Conservation (phyloP, 1,284 basidiomycete species). For the Leccinum holopus region DNA sequence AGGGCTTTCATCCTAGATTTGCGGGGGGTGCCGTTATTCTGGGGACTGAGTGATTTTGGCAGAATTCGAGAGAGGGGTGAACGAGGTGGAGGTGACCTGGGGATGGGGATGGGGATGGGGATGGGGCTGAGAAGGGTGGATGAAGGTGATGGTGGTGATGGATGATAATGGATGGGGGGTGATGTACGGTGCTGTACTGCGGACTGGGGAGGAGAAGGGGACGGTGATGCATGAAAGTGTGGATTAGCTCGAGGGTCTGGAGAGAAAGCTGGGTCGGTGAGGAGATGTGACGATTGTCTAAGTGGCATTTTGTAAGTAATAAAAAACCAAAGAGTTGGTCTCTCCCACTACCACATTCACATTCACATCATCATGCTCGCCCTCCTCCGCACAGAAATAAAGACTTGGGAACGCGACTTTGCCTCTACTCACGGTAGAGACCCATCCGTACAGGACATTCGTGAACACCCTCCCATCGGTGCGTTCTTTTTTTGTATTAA, state of each 20-base stretch:
- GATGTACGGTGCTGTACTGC: background rate
- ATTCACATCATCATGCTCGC: slow-evolving; percentile 34
- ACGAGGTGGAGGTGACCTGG: background rate
- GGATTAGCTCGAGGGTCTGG: slow-evolving; percentile 50
- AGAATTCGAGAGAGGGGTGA: background rate
- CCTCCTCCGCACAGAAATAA: slow-evolving; percentile 70
- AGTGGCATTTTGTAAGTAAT: slow-evolving; percentile 3
- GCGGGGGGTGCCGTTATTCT: slow-evolving; percentile 4
- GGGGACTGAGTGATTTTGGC: background rate
- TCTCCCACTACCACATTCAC: slow-evolving; percentile 15
- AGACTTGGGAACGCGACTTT: slow-evolving; percentile 81
- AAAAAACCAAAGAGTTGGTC: background rate
- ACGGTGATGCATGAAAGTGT: slow-evolving; percentile 27
- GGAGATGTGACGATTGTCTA: slow-evolving; percentile 11
- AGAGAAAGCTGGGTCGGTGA: slow-evolving; percentile 58
- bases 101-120: background rate
- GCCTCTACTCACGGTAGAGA: slow-evolving; percentile 56
- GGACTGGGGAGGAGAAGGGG: background rate
- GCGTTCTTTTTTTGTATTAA: slow-evolving; percentile 28
- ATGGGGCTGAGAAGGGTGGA: background rate
- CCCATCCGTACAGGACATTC: slow-evolving; percentile 80
- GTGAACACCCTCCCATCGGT: slow-evolving; percentile 69
- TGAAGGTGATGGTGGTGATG: background rate
- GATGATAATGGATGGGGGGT: background rate
- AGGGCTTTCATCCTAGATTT: slow-evolving; percentile 29